Evolutionary conservation across 2,329 filamentous ascomycete genomes (phyloP).

Genomic region (Venturia asperata): DNA sequence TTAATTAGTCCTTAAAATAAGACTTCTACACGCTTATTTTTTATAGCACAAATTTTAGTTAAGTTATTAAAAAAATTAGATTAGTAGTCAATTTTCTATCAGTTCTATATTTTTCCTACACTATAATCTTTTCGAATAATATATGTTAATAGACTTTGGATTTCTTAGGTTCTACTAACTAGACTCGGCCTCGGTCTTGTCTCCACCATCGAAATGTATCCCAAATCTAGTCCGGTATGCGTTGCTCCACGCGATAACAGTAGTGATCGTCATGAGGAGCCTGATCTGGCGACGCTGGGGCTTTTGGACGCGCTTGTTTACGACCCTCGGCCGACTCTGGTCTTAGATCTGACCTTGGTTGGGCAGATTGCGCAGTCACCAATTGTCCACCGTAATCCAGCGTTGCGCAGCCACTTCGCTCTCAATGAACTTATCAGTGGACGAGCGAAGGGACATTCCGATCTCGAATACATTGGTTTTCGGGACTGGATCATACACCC

Average conservation of each 20-base stretch:
- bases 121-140: no score
- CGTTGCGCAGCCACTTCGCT: not conserved
- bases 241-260: not conserved
- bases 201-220: not conserved
- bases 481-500: not conserved
- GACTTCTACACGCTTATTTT: no score
- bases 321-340: not conserved
- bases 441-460: not conserved
- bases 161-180: no score
- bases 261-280: not conserved
- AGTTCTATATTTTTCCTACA: no score
- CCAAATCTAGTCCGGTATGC: not conserved
- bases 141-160: no score
- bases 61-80: no score
- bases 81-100: no score
- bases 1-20: no score
- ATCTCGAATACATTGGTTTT: not conserved
- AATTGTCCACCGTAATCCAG: not conserved
- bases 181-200: not conserved
- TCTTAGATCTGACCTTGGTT: conserved; percentile 1
- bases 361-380: not conserved
- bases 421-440: not conserved
- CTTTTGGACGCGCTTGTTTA: not conserved
- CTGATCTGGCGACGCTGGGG: not conserved
- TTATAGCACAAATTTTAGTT: no score